phyloP scores from a whole-genome alignment of 1,284 basidiomycete species.

The Rhodotorula sp. region DNA sequence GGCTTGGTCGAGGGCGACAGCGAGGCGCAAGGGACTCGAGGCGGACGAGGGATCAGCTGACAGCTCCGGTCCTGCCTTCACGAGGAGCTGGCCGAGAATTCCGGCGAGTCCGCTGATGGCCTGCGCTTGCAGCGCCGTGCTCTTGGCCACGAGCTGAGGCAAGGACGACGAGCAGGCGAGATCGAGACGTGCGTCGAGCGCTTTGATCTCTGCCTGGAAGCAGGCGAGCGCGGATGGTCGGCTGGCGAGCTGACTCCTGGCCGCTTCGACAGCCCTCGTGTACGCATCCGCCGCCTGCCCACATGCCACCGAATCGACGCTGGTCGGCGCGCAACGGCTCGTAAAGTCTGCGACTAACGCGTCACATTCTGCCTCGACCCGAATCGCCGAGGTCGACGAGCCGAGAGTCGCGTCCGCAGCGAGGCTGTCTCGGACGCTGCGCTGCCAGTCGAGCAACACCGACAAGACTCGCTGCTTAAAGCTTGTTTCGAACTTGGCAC shows the following conservation, averaged over 20 bases:
- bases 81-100: slow-evolving; percentile 11
- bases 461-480: slow-evolving; percentile 8
- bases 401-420: neutral
- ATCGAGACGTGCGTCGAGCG: slow-evolving; percentile 21
- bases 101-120: slow-evolving; percentile 29
- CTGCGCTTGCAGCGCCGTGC: slow-evolving; percentile 15
- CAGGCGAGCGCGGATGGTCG: slow-evolving; percentile 19
- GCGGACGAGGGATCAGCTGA: neutral
- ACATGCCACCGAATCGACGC: neutral
- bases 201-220: slow-evolving; percentile 23
- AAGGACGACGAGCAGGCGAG: slow-evolving; percentile 16
- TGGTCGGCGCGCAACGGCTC: neutral
- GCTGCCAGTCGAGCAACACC: slow-evolving; percentile 27
- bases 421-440: neutral
- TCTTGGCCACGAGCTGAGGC: slow-evolving; percentile 13
- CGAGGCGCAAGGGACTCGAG: slow-evolving; percentile 5
- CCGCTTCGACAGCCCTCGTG: slow-evolving; percentile 3
- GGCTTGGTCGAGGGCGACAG: slow-evolving; percentile 22
- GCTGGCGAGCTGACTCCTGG: slow-evolving; percentile 3
- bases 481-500: slow-evolving; percentile 18
- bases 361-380: slow-evolving; percentile 14
- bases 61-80: neutral
- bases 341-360: slow-evolving; percentile 14
- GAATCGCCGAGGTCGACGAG: neutral
- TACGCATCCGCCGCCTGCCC: slow-evolving; percentile 20